These are phyloP conservation scores for Sicyos baderoa DNA, from an alignment of 306 rosid genomes.

Conservation along the genomic window DNA sequence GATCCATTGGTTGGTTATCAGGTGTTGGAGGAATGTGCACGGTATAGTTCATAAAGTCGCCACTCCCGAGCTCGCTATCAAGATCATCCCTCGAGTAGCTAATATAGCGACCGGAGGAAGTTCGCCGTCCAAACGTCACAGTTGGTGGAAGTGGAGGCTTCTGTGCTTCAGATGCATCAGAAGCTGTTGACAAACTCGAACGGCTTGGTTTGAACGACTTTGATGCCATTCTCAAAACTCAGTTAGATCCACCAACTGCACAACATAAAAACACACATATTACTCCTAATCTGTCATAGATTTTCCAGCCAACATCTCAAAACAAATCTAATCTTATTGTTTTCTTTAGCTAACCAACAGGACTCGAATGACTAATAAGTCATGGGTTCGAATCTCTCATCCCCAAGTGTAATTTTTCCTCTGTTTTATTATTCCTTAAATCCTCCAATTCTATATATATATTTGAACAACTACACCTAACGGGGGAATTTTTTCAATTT, in stretches of 20 bases:
- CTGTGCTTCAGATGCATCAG: constrained; percentile 47
- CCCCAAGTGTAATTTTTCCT: too few relatives aligned
- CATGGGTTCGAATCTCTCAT: too few relatives aligned
- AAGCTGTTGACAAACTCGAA: constrained; percentile 45
- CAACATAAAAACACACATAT: neutral
- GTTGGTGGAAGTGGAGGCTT: constrained; percentile 74
- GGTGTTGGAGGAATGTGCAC: constrained; percentile 92
- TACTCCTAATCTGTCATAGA: neutral
- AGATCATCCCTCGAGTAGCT: constrained; percentile 93
- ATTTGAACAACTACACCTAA: neutral
- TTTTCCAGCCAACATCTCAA: too few relatives aligned
- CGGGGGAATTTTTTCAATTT: neutral
- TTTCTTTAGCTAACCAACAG: too few relatives aligned
- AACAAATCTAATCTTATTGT: too few relatives aligned
- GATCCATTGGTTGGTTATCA: constrained; percentile 95
- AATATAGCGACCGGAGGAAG: constrained; percentile 72
- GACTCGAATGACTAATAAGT: too few relatives aligned
- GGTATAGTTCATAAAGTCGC: constrained; percentile 67
- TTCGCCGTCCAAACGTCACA: constrained; percentile 72
- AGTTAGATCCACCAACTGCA: constrained; percentile 29
- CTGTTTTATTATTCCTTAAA: too few relatives aligned
- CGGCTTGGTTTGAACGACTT: constrained; percentile 51
- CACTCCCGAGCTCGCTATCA: constrained; percentile 74
- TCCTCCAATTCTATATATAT: too few relatives aligned
- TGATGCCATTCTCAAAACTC: constrained; percentile 47